Base-by-base conservation (phyloP, 2,329 filamentous ascomycete species). In the Colletotrichum paranaense region DNA sequence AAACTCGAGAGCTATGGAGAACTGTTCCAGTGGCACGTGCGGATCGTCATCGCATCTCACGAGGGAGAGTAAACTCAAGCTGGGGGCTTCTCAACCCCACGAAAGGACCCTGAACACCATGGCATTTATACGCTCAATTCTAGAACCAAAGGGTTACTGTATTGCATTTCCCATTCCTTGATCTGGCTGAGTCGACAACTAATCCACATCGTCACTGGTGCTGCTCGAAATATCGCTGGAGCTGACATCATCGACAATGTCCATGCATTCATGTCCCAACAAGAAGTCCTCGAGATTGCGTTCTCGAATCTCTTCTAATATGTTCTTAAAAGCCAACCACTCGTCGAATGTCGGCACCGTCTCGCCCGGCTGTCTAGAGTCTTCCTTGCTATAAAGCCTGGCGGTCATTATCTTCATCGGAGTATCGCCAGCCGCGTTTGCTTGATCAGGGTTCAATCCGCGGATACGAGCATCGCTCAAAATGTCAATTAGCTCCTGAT, bases 381-480 rank as follows among this genome's bases (percentile, higher is more conserved):
- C 49, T 14, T 56, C 49, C 30, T 19, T 42, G 7, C 67, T 49
- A 19, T 64, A 60, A 59, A 64, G 63, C 12, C 67, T 53, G n/a
- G 49, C 67, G 6, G 52, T 64, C 35, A 57, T 56, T 3, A 64
- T 64, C 59, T 57, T 68, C 67, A 68, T 68, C 8, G 67, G 67
- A 16, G 52, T 64, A 38, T 66, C 53, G 28, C 67, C 67, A 58
- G 60, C 67, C 12, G 22, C 35, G 9, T 66, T 65, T 52, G 49
- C 26, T 46, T 53, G 53, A 35, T 65, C 52, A 19, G 53, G 22
- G 16, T 49, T 52, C 28, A 69, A 12, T 2, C 67, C 67, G 11
- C 19, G 42, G 7, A 58, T 58, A 16, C 22, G 53, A 49, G 38
- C 60, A 69, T 58, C 52, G 14, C 52, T 63, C 12, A 65, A 42